Percentiles rank a stretch among this genome's conserved stretches.
These are phyloP conservation scores for Neonothopanus nambi DNA, from an alignment of 1,284 basidiomycete species.

Conservation along the genomic window DNA sequence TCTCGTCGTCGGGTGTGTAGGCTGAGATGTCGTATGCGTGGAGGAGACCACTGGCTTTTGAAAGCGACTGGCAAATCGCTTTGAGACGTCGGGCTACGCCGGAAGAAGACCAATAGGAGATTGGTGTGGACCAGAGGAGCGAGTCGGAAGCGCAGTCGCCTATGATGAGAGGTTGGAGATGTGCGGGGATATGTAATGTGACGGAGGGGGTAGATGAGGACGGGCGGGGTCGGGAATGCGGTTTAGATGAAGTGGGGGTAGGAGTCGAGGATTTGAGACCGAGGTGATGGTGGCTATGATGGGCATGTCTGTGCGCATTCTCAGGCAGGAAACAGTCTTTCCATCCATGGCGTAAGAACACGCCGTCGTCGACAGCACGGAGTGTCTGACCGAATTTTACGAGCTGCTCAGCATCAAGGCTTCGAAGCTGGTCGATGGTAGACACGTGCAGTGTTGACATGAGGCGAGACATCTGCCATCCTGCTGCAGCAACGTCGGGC, in stretches of 20 bases:
- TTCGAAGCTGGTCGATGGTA: slow-evolving; percentile 60
- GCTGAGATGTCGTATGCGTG: slow-evolving; percentile 68
- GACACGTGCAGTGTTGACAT: slow-evolving; percentile 54
- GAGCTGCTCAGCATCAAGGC: slow-evolving; percentile 55
- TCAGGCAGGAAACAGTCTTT: slow-evolving; percentile 46
- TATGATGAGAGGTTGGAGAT: slow-evolving; percentile 67
- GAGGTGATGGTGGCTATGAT: slow-evolving; percentile 24
- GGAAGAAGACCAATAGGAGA: slow-evolving; percentile 60
- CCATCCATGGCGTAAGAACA: slow-evolving; percentile 66
- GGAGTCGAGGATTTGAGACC: slow-evolving; percentile 24
- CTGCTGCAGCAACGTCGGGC: slow-evolving; percentile 57
- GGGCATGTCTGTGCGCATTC: slow-evolving; percentile 37
- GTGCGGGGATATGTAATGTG: slow-evolving; percentile 26
- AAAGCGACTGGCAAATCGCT: slow-evolving; percentile 69
- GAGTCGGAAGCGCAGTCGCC: slow-evolving; percentile 71
- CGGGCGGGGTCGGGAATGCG: slow-evolving; percentile 28
- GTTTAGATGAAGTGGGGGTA: slow-evolving; percentile 14
- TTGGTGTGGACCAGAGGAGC: slow-evolving; percentile 56
- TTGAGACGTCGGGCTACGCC: slow-evolving; percentile 64
- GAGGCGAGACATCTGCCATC: slow-evolving; percentile 64
- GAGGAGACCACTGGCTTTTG: slow-evolving; percentile 57
- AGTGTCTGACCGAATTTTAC: slow-evolving; percentile 47
- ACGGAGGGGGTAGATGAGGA: slow-evolving; percentile 25
- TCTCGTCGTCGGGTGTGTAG: slow-evolving; percentile 58
- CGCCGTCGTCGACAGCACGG: slow-evolving; percentile 65